These are phyloP conservation scores for Podospora bellae-mahoneyi DNA, from an alignment of 495 filamentous ascomycete species.

Conservation along the genomic window DNA sequence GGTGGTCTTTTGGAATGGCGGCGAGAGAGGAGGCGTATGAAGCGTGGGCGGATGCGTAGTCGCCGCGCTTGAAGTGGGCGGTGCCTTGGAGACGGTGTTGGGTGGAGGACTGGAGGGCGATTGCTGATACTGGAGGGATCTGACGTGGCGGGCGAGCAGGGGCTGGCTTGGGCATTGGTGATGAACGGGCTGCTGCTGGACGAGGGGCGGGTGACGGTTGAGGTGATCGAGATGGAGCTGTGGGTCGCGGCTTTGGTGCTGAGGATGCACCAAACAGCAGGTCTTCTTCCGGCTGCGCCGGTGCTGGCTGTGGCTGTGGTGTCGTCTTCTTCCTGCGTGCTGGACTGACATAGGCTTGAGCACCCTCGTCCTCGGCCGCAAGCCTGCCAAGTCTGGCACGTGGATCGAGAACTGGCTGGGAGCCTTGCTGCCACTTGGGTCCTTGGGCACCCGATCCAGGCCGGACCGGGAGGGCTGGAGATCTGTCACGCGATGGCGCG, in stretches of 20 bases:
- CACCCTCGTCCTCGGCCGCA: conserved; percentile 73
- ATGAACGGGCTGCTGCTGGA: conserved; percentile 46
- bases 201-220: conserved; percentile 33
- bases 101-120: conserved; percentile 67
- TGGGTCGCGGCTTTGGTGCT: conserved; percentile 20
- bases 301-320: conserved; percentile 39
- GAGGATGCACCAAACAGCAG: conserved; percentile 52
- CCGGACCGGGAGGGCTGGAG: conserved; percentile 42
- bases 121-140: conserved; percentile 64
- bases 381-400: conserved; percentile 63
- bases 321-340: conserved; percentile 71
- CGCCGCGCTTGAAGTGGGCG: conserved; percentile 87
- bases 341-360: conserved; percentile 86
- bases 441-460: conserved; percentile 22
- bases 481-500: conserved; percentile 40
- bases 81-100: conserved; percentile 75
- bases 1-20: conserved; percentile 74
- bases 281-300: conserved; percentile 52
- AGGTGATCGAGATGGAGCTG: conserved; percentile 27
- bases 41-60: conserved; percentile 80
- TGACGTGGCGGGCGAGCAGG: conserved; percentile 51
- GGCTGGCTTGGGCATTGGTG: conserved; percentile 30
- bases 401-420: conserved; percentile 47
- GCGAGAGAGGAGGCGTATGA: conserved; percentile 74
- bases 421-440: conserved; percentile 49